phyloP scores from a whole-genome alignment of 2,329 filamentous ascomycete genomes.

The Onygena corvina region DNA sequence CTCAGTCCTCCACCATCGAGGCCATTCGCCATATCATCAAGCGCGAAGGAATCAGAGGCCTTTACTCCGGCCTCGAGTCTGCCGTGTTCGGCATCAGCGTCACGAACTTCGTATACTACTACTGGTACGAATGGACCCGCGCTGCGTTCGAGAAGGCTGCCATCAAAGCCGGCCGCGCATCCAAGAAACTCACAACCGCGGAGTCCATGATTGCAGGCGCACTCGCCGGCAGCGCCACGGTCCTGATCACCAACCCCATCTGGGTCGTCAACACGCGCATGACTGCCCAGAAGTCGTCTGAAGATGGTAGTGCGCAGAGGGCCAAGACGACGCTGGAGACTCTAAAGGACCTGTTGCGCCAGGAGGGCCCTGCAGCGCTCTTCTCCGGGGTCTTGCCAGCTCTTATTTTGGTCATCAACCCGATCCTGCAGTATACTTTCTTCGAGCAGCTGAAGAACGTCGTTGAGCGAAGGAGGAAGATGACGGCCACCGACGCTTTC shows the following conservation, averaged over 20 bases:
- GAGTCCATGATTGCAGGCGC: slow-evolving; percentile 95
- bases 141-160: slow-evolving; percentile 70
- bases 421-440: slow-evolving; percentile 95
- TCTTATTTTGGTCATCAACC: slow-evolving; percentile 89
- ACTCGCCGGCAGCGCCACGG: slow-evolving; percentile 83
- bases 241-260: slow-evolving; percentile 94
- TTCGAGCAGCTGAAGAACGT: slow-evolving; percentile 96
- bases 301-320: slow-evolving; percentile 35
- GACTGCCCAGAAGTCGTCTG: slow-evolving; percentile 68
- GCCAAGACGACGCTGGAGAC: slow-evolving; percentile 67
- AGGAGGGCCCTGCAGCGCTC: slow-evolving; percentile 73
- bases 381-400: slow-evolving; percentile 90
- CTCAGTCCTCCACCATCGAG: slow-evolving; percentile 69
- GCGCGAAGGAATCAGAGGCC: slow-evolving; percentile 74
- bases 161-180: slow-evolving; percentile 56
- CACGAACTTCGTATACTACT: slow-evolving; percentile 99
- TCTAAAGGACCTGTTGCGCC: slow-evolving; percentile 62
- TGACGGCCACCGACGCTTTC: slow-evolving; percentile 81
- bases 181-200: slow-evolving; percentile 73
- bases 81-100: slow-evolving; percentile 95
- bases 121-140: slow-evolving; percentile 98
- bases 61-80: slow-evolving; percentile 87
- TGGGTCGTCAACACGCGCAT: slow-evolving; percentile 99
- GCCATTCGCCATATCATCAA: slow-evolving; percentile 78
- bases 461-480: slow-evolving; percentile 61